Conservation (phyloP, 805 yeast genomes). For the Suhomyces emberorum region DNA sequence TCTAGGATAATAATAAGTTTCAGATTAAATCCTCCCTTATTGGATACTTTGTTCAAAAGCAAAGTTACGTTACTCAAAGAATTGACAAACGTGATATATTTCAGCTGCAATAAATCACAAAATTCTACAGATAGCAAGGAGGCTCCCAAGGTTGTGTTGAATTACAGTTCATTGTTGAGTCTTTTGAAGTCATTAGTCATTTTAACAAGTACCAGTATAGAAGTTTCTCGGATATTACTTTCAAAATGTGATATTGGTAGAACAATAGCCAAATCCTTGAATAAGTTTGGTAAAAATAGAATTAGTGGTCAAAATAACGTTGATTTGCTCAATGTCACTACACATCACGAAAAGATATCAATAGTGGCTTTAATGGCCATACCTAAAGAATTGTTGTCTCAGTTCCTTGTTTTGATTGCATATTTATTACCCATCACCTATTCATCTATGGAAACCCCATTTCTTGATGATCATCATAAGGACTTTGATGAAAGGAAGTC, state of each 20-base stretch:
- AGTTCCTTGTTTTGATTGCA: constrained; percentile 54
- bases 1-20: constrained; percentile 55
- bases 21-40: constrained; percentile 35
- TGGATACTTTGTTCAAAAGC: constrained; percentile 41
- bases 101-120: constrained; percentile 26
- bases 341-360: constrained; percentile 28
- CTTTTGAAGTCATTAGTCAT: constrained; percentile 44
- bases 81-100: constrained; percentile 19
- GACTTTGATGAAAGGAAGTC: constrained; percentile 19
- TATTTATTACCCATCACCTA: constrained; percentile 53
- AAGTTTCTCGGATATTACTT: constrained; percentile 42
- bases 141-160: constrained; percentile 20
- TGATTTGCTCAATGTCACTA: constrained; percentile 4
- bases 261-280: constrained; percentile 47
- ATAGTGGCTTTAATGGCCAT: constrained; percentile 72
- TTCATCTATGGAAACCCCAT: constrained; percentile 28
- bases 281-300: constrained; percentile 43
- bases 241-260: constrained; percentile 47
- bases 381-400: constrained; percentile 61
- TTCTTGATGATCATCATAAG: constrained; percentile 18
- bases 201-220: constrained; percentile 42
- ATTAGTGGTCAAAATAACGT: constrained; percentile 2
- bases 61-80: constrained; percentile 19
- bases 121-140: constrained; percentile 12
- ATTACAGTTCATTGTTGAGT: constrained; percentile 37